Evolutionary conservation across 1,139 yeast species (phyloP), one percentile per base, ranked within the genome.

Genomic region (Saccharomycopsis crataegensis): DNA sequence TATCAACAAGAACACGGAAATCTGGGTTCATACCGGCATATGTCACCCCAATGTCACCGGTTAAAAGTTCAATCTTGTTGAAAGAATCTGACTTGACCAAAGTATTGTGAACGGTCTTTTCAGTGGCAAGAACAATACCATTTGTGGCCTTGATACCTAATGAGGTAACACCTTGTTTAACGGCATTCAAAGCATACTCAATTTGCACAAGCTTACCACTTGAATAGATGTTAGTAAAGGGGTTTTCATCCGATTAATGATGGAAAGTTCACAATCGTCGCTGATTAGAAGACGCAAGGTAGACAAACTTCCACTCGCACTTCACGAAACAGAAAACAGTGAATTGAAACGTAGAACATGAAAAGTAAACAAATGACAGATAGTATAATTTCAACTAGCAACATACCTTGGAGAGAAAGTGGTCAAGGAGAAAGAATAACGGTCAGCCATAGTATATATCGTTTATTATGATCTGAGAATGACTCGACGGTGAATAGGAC

Each of bases 11-110:
- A 22, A 94, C 96, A 61, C 99, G 78, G 74, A 87, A 94, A 70
- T 94, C 99, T 22, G 99, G 99, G 12, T 99, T 99, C 98, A 94
- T 91, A 34, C 99, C 99, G 16, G 96, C 80, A 71, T 94, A 94
- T 5, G 96, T 90, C 80, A 93, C 89, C 57, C 98, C 99, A 61
- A 93, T 88, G 66, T 93, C 90, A 43, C 99, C 99, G 1, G 99
- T 90, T 63, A 94, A 80, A 57, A 81, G 73, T 54, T 89, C 86
- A 44, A 94, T 84, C 67, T 94, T 94, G 54, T 84, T 78, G 58
- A 86, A 77, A 53, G 90, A 79, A 53, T 86, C 96, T 37, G 80
- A 73, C 62, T 88, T 83, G 59, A 90, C 78, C 60, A 94, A 78
- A 31, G 86, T 76, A 8, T 97, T 89, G 53, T 85, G 79, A 48